Evolutionary conservation across 345 rosid genomes (phyloP), one percentile per base, ranked within the genome.

Genomic region (Pelargonium nanum): DNA sequence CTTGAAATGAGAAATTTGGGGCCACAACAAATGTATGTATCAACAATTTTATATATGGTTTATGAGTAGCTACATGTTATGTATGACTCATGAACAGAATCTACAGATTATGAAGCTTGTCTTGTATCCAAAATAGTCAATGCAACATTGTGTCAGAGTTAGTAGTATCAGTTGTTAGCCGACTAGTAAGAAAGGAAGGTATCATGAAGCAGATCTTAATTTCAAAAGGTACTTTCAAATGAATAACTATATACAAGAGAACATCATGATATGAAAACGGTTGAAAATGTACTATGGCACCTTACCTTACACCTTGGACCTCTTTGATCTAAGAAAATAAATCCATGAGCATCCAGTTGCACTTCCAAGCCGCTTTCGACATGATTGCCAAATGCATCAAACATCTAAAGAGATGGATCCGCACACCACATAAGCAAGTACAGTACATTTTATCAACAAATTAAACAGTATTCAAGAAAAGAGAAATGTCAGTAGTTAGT

Each of bases 371-470:
- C 87, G 60, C 80, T 61, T 44, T 16, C 22, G 54, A 72, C 75
- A 70, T 83, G 91, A 70, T 88, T 88, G 24, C 68, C 60, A 53
- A 75, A 82, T 48, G 68, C 71, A 74, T 88, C 91, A 40, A 83
- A 68, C 75, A 81, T 63, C 91, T 88, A 72, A 53, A 54, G 3
- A 28, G 28, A n/a, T 50, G 4, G 22, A 25, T 55, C 24, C 8
- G 9, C 64, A 60, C 26, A 54, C 19, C 16, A 20, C n/a, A 54
- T 22, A 15, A 62, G 57, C 51, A 53, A 12, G 17, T 26, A 60
- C 19, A 32, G 9, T 26, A 28, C 22, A 26, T 6, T 19, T 30
- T 58, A 28, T 19, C 30, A 20, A 25, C 24, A 58, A 30, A 40
- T 40, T 40, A 40, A n/a, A n/a, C n/a, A n/a, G n/a, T n/a, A n/a